A percentile compares a stretch with the other conserved stretches of the same genome.
phyloP scores from a whole-genome alignment of 345 rosid genomes.

The Arabis alpina region DNA sequence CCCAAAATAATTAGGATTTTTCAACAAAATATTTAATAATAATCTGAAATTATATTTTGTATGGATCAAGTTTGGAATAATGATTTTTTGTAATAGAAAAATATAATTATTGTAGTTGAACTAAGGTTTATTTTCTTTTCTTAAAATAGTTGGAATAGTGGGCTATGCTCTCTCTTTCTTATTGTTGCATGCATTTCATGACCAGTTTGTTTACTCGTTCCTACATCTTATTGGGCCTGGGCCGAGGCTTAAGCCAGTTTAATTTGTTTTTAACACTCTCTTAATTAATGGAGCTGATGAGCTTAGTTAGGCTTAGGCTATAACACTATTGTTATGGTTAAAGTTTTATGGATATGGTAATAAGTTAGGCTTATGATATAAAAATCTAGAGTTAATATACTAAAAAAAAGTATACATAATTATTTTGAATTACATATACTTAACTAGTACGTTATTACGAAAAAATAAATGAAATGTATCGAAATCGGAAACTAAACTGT shows the following conservation, averaged over 20 bases:
- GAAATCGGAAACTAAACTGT: too few species aligned
- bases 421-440: too few species aligned
- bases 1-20: not conserved
- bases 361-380: not conserved
- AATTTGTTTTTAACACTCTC: not conserved
- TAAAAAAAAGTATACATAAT: too few species aligned
- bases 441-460: too few species aligned
- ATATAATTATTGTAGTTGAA: too few species aligned
- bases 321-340: not conserved
- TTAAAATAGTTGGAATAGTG: too few species aligned
- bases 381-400: too few species aligned
- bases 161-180: not conserved
- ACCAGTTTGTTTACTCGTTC: not conserved
- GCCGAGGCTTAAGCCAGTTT: not conserved
- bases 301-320: not conserved
- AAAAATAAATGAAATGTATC: too few species aligned
- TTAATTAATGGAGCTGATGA: not conserved
- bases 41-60: too few species aligned
- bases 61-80: not conserved
- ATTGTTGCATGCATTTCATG: not conserved
- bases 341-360: not conserved
- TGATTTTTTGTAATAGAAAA: too few species aligned
- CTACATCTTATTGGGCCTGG: conserved; percentile 7
- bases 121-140: too few species aligned
- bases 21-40: too few species aligned